A percentile compares a stretch with the other conserved stretches of the same genome.
These are phyloP conservation scores for Cyphellophora attinorum DNA, from an alignment of 2,329 filamentous ascomycete genomes.

Conservation along the genomic window DNA sequence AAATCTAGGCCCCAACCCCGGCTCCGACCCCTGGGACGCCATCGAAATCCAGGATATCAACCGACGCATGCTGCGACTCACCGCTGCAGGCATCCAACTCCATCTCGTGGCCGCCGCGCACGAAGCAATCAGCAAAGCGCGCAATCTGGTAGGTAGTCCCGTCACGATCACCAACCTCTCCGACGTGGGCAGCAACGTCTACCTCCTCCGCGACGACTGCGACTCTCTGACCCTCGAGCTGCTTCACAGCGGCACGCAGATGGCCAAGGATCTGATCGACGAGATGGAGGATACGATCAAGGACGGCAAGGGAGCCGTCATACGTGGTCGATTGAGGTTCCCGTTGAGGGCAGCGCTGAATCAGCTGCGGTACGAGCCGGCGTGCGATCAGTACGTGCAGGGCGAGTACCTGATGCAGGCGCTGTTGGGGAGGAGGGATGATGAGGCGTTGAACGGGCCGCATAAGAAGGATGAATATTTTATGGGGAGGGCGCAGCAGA, in stretches of 20 bases:
- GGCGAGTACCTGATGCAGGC: neutral
- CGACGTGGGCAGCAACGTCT: neutral
- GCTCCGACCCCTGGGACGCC: neutral
- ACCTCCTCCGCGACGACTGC: neutral
- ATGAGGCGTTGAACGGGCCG: no score
- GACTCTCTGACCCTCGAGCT: neutral
- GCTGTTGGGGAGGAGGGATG: neutral
- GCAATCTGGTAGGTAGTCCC: no score
- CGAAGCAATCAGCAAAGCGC: conserved; percentile 1
- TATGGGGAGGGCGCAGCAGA: no score
- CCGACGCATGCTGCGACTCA: neutral
- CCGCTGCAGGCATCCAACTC: neutral
- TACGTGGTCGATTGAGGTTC: neutral
- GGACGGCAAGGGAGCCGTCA: neutral
- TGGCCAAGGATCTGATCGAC: neutral
- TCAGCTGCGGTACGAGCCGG: neutral
- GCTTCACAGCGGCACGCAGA: neutral
- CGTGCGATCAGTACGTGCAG: conserved; percentile 1
- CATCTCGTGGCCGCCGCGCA: neutral
- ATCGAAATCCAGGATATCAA: neutral
- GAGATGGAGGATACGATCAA: neutral
- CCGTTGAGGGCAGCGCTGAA: neutral
- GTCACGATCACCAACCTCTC: no score
- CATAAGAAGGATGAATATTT: no score
- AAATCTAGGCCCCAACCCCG: neutral